Conservation (phyloP, 2,329 filamentous ascomycete species). For the Botrytis aclada region DNA sequence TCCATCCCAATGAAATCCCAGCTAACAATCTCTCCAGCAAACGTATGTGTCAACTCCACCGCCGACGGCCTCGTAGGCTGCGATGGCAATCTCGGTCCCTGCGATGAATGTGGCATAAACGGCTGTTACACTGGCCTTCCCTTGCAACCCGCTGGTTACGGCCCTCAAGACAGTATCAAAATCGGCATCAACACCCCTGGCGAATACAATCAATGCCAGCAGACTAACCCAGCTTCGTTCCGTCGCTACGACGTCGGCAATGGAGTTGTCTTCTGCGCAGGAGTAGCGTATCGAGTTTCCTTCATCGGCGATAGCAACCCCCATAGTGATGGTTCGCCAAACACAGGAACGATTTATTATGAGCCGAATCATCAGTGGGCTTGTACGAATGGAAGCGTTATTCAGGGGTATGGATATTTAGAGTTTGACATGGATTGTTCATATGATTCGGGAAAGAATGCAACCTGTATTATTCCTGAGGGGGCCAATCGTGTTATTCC, state of each 20-base stretch:
- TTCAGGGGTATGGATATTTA: background rate
- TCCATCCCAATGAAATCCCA: background rate
- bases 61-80: background rate
- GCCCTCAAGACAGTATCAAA: background rate
- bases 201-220: background rate
- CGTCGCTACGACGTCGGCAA: background rate
- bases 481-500: background rate
- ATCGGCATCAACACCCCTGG: background rate
- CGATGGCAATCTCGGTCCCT: background rate
- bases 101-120: background rate
- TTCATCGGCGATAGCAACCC: background rate
- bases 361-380: background rate
- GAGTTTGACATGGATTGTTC: slow-evolving; percentile 1
- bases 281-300: background rate
- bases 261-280: background rate
- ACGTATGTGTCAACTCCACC: background rate
- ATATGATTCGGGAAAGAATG: background rate
- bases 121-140: background rate
- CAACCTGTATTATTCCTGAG: background rate
- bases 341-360: background rate
- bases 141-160: background rate
- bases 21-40: background rate
- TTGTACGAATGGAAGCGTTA: slow-evolving; percentile 2
- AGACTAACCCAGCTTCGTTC: background rate
- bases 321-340: background rate